A percentile compares a stretch with the other conserved stretches of the same genome.
phyloP scores from a whole-genome alignment of 2,329 filamentous ascomycete species.

The Ophiostoma populinum region DNA sequence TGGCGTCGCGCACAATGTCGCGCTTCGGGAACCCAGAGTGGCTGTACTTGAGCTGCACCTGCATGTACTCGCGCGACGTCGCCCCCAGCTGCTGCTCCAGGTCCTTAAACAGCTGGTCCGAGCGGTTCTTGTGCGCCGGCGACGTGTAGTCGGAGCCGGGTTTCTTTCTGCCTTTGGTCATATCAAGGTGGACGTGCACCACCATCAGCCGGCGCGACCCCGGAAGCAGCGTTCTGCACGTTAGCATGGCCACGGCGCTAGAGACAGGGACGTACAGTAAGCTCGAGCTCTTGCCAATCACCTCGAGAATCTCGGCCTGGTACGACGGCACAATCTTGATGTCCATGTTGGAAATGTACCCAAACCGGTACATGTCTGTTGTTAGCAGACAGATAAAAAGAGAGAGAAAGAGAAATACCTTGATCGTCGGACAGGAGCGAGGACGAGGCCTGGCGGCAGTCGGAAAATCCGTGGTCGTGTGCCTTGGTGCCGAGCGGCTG shows the following conservation, averaged over 20 bases:
- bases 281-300: constrained; percentile 27
- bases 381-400: neutral
- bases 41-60: constrained; percentile 33
- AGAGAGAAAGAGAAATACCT: neutral
- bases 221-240: constrained; percentile 15
- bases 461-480: neutral
- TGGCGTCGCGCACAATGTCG: constrained; percentile 3
- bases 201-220: constrained; percentile 31
- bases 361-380: constrained; percentile 21
- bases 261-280: constrained; percentile 19
- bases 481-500: constrained; percentile 3
- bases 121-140: constrained; percentile 18
- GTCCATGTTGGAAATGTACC: constrained; percentile 30
- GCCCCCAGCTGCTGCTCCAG: constrained; percentile 38
- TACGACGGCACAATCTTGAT: constrained; percentile 27
- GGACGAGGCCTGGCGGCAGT: constrained; percentile 1
- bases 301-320: constrained; percentile 25
- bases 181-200: constrained; percentile 25
- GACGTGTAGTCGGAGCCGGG: constrained; percentile 8
- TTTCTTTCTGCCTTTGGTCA: constrained; percentile 8
- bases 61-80: constrained; percentile 29
- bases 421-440: constrained; percentile 1
- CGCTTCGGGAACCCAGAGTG: constrained; percentile 36
- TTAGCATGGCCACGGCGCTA: too few species aligned
- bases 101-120: constrained; percentile 40